Base-by-base conservation (phyloP, 176 grass and related monocot species). In the Phragmites australis region DNA sequence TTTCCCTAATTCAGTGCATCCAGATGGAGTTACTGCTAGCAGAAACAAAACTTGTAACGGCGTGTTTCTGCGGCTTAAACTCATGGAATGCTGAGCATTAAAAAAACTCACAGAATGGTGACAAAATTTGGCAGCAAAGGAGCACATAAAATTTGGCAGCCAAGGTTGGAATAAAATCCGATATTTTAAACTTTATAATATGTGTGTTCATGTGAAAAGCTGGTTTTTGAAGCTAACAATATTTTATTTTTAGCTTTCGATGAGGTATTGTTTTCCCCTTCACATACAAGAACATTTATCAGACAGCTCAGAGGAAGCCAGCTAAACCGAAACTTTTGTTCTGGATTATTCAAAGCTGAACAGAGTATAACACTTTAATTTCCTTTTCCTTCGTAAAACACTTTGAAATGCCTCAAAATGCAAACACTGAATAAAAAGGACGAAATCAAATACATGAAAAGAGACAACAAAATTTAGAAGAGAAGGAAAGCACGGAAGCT, bases 311-410 rank as follows among this genome's bases (percentile, higher is more conserved):
- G 66, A 63, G 70, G 65, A 19, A 29, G 53, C 65, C 42, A 61
- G 53, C 59, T 61, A 84, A 42, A 78, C n/a, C 15, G 43, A 50
- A 37, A 67, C 44, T 68, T 80, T 53, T 80, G 19, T 59, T 68
- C 75, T 73, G 62, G 50, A 84, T 75, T 80, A 75, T 74, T 84
- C 31, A 74, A 76, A 45, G 25, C 47, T 81, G 37, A 76, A 58
- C 70, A 70, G 63, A 81, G 65, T 79, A 85, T 41, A 80, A 74
- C 16, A 16, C 87, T 83, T 88, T 83, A 67, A 69, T 80, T 80
- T 74, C 26, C 34, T 75, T 62, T 80, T 37, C 19, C 26, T 46
- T 67, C 26, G 15, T 59, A 45, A 60, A 65, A 29, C 19, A 12
- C 21, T 46, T 75, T 70, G n/a, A 76, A 61, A 45, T 41, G 45